Conservation (phyloP, 2,329 filamentous ascomycete species). For the Diaporthe ampelina region DNA sequence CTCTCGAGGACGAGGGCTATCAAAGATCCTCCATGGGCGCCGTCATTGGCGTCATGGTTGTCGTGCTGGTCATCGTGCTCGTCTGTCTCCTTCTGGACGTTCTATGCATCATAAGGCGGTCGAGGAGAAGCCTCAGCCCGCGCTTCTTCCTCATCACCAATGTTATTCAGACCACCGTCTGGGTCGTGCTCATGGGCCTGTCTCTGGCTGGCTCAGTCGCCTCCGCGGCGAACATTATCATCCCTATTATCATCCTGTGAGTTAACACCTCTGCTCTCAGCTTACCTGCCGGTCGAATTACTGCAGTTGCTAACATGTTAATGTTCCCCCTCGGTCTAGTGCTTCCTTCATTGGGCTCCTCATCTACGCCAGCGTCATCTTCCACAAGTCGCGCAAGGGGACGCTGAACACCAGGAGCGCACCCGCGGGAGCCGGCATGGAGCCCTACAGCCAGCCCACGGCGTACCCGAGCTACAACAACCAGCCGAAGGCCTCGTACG, state of each 20-base stretch:
- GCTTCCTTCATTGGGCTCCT: conserved; percentile 52
- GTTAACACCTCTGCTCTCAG: conserved; percentile 20
- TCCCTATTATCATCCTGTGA: conserved; percentile 49
- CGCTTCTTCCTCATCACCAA: conserved; percentile 52
- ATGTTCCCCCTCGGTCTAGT: conserved; percentile 39
- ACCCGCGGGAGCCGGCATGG: conserved; percentile 23
- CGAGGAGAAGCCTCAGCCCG: conserved; percentile 48
- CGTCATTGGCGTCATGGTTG: conserved; percentile 45
- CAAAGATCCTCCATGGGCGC: not conserved
- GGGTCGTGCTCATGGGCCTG: conserved; percentile 47
- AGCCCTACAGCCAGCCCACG: conserved; percentile 13
- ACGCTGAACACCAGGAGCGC: conserved; percentile 43
- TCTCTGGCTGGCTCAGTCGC: conserved; percentile 44
- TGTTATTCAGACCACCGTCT: conserved; percentile 48
- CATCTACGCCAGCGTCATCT: conserved; percentile 51
- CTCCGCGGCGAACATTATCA: conserved; percentile 36
- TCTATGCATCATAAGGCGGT: conserved; percentile 51
- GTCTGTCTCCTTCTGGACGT: conserved; percentile 50
- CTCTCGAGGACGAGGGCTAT: conserved; percentile 33
- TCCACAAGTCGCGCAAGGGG: conserved; percentile 47
- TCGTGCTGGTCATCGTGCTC: conserved; percentile 48
- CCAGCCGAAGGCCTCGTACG: not conserved
- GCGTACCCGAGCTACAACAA: not conserved
- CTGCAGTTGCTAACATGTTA: conserved; percentile 21
- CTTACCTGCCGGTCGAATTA: not conserved